Evolutionary conservation across 1,284 basidiomycete species (phyloP).

Genomic region (Bondarzewia mesenterica): DNA sequence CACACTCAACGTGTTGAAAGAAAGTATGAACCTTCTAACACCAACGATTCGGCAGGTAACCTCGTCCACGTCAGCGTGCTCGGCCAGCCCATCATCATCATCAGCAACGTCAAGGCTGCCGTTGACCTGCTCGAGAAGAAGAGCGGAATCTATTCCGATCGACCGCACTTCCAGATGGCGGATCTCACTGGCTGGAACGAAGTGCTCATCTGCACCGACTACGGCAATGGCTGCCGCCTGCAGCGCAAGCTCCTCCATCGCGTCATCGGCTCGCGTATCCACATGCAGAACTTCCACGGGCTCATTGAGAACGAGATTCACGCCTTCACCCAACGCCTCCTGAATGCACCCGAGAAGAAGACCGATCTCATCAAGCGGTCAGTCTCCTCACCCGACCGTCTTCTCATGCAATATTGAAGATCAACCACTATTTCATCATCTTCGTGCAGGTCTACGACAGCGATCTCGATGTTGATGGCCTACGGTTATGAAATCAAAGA

Average conservation of each 20-base stretch:
- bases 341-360: not conserved
- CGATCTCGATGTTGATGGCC: constrained; percentile 22
- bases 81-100: constrained; percentile 52
- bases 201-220: not conserved
- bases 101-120: constrained; percentile 48
- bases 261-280: not conserved
- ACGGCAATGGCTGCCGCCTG: not conserved
- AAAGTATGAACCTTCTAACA: not conserved
- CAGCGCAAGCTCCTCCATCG: not conserved
- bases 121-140: constrained; percentile 60
- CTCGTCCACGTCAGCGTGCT: constrained; percentile 33
- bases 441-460: constrained; percentile 18
- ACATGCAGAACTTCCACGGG: constrained; percentile 10
- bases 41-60: not conserved
- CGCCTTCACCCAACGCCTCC: not conserved
- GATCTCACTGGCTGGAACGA: constrained; percentile 23
- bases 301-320: constrained; percentile 14
- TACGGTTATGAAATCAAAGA: constrained; percentile 24
- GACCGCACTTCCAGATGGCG: constrained; percentile 16
- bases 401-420: not conserved
- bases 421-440: not conserved
- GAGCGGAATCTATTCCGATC: constrained; percentile 39
- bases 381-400: not conserved
- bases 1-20: not conserved
- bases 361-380: not conserved